Conservation (phyloP, 2,329 filamentous ascomycete genomes). For the Ascocoryne sarcoides region DNA sequence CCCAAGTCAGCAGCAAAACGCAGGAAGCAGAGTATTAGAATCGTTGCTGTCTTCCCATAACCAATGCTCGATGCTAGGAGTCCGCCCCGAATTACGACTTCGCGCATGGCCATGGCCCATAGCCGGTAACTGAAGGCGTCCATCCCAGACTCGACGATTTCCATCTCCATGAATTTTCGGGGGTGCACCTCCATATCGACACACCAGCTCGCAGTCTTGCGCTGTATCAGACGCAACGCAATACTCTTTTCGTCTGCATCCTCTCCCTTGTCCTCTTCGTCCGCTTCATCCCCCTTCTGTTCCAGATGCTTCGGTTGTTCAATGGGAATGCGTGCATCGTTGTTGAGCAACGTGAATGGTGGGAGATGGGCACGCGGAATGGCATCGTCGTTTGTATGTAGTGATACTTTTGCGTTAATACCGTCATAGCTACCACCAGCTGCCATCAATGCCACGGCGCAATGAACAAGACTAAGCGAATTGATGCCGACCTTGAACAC, state of each 20-base stretch:
- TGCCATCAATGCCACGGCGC: conserved; percentile 24
- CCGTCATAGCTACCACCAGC: conserved; percentile 6
- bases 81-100: conserved; percentile 43
- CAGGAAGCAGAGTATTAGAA: conserved; percentile 37
- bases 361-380: background rate
- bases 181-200: conserved; percentile 43
- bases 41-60: conserved; percentile 58
- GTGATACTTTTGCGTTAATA: conserved; percentile 24
- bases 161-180: conserved; percentile 40
- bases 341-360: conserved; percentile 4
- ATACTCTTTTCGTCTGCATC: too few relatives aligned
- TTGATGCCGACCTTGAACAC: conserved; percentile 35
- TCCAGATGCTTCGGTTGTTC: background rate
- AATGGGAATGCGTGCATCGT: background rate
- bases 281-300: too few relatives aligned
- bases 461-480: conserved; percentile 34
- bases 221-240: conserved; percentile 35
- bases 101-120: conserved; percentile 41
- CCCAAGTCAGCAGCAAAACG: conserved; percentile 31
- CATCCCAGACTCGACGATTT: conserved; percentile 47
- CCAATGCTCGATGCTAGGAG: conserved; percentile 56
- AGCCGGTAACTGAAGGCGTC: conserved; percentile 45
- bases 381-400: conserved; percentile 36
- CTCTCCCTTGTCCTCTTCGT: too few relatives aligned
- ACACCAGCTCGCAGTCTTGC: conserved; percentile 52